Evolutionary conservation across 2,329 filamentous ascomycete genomes (phyloP).

Genomic region (Trichoderma simmonsii): DNA sequence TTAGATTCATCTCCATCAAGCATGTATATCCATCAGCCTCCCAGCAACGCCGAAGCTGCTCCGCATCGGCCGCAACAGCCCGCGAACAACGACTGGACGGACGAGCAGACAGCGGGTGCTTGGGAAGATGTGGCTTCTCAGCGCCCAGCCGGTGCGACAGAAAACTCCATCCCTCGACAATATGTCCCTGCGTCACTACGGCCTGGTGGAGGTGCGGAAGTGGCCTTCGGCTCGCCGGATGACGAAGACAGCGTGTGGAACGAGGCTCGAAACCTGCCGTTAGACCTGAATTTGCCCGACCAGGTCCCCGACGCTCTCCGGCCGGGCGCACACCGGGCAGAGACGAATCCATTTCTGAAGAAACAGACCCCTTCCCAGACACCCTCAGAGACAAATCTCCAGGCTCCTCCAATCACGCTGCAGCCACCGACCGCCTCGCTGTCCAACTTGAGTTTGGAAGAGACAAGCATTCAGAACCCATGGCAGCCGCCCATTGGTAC

Average conservation of each 20-base stretch:
- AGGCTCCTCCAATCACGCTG: not conserved
- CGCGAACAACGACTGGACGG: not conserved
- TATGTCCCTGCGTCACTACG: conserved; percentile 33
- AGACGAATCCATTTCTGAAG: conserved; percentile 55
- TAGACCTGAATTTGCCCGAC: conserved; percentile 9
- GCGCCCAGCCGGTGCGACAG: not conserved
- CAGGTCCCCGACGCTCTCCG: conserved; percentile 33
- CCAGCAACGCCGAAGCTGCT: not conserved
- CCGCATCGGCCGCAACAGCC: not conserved
- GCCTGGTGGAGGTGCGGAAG: conserved; percentile 29
- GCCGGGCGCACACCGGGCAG: conserved; percentile 34
- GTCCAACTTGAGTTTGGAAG: conserved; percentile 42
- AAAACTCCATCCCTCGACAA: not conserved
- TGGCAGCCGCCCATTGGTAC: conserved; percentile 32
- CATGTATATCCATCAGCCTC: conserved; percentile 13
- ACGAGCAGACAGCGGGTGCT: conserved; percentile 8
- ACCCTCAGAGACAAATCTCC: conserved; percentile 20
- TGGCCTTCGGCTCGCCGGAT: conserved; percentile 20
- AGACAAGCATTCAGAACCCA: conserved; percentile 37
- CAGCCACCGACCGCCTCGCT: conserved; percentile 37
- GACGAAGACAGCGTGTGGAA: conserved; percentile 34
- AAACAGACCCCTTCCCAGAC: conserved; percentile 44
- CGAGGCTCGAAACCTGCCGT: conserved; percentile 26
- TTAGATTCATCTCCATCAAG: not conserved
- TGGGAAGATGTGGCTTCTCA: conserved; percentile 16